Evolutionary conservation across 1,284 basidiomycete species (phyloP).

Genomic region (Malassezia furfur): DNA sequence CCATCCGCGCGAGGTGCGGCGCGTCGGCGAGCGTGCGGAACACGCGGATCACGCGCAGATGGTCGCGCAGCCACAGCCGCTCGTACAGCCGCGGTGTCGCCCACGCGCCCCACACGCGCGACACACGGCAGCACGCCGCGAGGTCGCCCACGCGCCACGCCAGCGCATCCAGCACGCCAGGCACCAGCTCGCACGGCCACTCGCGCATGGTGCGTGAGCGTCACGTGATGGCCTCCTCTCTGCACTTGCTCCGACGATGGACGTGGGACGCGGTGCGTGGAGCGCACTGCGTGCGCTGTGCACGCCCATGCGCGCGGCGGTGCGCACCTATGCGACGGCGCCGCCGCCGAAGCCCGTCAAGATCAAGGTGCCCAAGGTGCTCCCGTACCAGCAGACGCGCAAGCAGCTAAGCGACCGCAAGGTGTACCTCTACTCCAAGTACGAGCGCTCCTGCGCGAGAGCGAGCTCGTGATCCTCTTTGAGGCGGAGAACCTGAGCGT

Average conservation of each 20-base stretch:
- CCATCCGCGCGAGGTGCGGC: constrained; percentile 23
- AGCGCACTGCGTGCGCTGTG: not conserved
- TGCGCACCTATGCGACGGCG: constrained; percentile 13
- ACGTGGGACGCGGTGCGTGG: not conserved
- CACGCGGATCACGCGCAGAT: constrained; percentile 30
- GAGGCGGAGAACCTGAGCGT: constrained; percentile 10
- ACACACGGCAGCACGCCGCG: constrained; percentile 28
- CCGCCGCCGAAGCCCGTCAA: not conserved
- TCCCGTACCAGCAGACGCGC: constrained; percentile 17
- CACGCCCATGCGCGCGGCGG: not conserved
- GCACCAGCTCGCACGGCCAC: constrained; percentile 35
- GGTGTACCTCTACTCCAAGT: constrained; percentile 9
- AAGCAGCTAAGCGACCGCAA: constrained; percentile 16
- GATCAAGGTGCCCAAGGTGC: constrained; percentile 6
- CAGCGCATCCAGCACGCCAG: constrained; percentile 25
- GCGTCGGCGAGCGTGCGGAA: constrained; percentile 25
- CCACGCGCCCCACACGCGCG: constrained; percentile 18
- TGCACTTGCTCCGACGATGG: not conserved
- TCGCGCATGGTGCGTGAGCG: not conserved
- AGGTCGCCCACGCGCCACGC: constrained; percentile 29
- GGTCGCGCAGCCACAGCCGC: constrained; percentile 38
- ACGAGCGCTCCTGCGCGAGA: constrained; percentile 14
- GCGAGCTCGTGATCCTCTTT: constrained; percentile 12
- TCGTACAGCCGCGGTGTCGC: constrained; percentile 37
- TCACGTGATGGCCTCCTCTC: constrained; percentile 11